Conservation (phyloP, 306 rosid genomes). For the Trifolium dubium region DNA sequence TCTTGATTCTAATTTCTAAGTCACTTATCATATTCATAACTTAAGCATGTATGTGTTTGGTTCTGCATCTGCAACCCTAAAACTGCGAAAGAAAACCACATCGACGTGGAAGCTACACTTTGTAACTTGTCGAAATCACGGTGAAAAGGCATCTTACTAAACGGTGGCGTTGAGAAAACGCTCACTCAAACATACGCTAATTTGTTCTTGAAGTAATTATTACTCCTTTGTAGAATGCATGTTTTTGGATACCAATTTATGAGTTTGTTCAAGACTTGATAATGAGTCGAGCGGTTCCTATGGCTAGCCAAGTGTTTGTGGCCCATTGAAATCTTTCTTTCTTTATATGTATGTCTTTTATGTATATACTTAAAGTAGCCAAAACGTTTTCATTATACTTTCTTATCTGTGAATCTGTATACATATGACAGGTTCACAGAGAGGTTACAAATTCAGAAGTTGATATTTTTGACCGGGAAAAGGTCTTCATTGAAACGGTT, state of each 20-base stretch:
- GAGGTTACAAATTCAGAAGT: constrained; percentile 79
- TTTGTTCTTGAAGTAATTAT: constrained; percentile 8
- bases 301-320: constrained; percentile 13
- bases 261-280: constrained; percentile 11
- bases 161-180: neutral
- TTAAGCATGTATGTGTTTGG: neutral
- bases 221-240: constrained; percentile 1
- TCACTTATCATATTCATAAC: neutral
- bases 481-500: constrained; percentile 81
- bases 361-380: neutral
- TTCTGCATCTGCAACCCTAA: no score
- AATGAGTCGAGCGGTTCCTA: constrained; percentile 16
- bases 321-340: constrained; percentile 13
- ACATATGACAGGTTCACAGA: constrained; percentile 76
- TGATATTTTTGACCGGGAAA: constrained; percentile 88
- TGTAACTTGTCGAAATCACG: no score
- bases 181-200: neutral
- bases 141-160: no score
- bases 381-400: constrained; percentile 18
- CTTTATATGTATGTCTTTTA: constrained; percentile 19
- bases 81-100: no score
- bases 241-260: constrained; percentile 13
- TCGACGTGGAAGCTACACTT: no score
- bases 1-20: constrained; percentile 19
- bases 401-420: constrained; percentile 33